Conservation (phyloP, 106 monocot species). For the Acanthochlamys bracteata region DNA sequence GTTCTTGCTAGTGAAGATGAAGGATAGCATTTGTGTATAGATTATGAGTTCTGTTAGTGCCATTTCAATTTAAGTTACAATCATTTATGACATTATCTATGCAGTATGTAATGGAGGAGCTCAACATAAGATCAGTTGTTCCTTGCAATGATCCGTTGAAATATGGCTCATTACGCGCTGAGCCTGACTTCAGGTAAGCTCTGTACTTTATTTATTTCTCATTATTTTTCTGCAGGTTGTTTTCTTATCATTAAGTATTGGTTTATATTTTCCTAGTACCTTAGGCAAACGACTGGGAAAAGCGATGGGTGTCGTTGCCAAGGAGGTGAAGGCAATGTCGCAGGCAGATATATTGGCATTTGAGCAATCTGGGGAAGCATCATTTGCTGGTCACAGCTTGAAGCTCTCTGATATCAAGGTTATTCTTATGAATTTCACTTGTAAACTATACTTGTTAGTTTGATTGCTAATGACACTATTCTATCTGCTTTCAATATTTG, state of each 20-base stretch:
- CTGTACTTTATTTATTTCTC: neutral
- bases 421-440: neutral
- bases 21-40: too few relatives aligned
- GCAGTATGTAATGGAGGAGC: slow-evolving; percentile 94
- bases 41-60: too few relatives aligned
- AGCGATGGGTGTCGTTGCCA: slow-evolving; percentile 75
- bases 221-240: neutral
- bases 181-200: slow-evolving; percentile 88
- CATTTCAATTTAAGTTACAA: too few relatives aligned
- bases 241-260: slow-evolving; percentile 2
- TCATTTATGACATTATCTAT: neutral
- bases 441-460: neutral
- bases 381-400: slow-evolving; percentile 62
- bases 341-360: slow-evolving; percentile 74
- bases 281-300: slow-evolving; percentile 87
- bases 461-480: neutral
- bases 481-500: neutral
- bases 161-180: slow-evolving; percentile 86
- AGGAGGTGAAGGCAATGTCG: slow-evolving; percentile 81
- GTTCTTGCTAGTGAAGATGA: too few relatives aligned
- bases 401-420: slow-evolving; percentile 90
- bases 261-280: slow-evolving; percentile 29
- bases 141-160: slow-evolving; percentile 87
- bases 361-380: slow-evolving; percentile 65
- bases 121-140: slow-evolving; percentile 85